A percentile compares a stretch with the other conserved stretches of the same genome.
phyloP scores from a whole-genome alignment of 1,139 yeast species.

The Maudiozyma humilis region DNA sequence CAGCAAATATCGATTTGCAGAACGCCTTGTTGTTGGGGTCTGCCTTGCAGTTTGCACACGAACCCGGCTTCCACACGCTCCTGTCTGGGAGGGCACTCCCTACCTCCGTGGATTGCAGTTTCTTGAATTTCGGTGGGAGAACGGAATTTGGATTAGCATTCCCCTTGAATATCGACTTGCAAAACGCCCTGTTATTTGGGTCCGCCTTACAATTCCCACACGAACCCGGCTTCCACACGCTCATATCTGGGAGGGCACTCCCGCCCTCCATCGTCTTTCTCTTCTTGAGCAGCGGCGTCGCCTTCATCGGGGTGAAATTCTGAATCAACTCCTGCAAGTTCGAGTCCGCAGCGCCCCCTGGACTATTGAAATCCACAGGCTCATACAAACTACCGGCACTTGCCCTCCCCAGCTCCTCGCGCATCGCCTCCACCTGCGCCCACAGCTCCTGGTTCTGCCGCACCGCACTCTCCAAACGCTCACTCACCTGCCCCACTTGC shows the following conservation, averaged over 20 bases:
- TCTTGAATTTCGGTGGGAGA: slow-evolving; percentile 40
- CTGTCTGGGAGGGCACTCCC: neutral
- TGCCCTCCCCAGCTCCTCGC: too few relatives aligned
- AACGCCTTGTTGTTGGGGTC: slow-evolving; percentile 6
- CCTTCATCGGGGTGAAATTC: slow-evolving; percentile 48
- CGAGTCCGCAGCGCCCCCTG: too few relatives aligned
- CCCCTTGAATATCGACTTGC: slow-evolving; percentile 5
- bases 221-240: slow-evolving; percentile 5
- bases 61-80: slow-evolving; percentile 5
- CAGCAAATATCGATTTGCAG: slow-evolving; percentile 4
- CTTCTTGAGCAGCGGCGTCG: slow-evolving; percentile 43
- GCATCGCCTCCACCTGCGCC: neutral
- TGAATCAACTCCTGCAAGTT: slow-evolving; percentile 35
- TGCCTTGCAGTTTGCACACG: slow-evolving; percentile 3
- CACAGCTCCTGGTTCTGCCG: neutral
- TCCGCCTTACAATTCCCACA: slow-evolving; percentile 4
- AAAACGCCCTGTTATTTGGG: slow-evolving; percentile 5
- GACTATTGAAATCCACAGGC: neutral
- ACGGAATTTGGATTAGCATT: slow-evolving; percentile 1
- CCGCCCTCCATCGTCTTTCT: neutral
- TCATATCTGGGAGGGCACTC: neutral
- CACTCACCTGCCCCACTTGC: slow-evolving; percentile 38
- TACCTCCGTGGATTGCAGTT: neutral
- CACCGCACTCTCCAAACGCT: slow-evolving; percentile 24
- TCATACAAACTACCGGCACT: too few relatives aligned